These are phyloP conservation scores for Lophiostoma macrostomum DNA, from an alignment of 495 filamentous ascomycete species.

Conservation along the genomic window DNA sequence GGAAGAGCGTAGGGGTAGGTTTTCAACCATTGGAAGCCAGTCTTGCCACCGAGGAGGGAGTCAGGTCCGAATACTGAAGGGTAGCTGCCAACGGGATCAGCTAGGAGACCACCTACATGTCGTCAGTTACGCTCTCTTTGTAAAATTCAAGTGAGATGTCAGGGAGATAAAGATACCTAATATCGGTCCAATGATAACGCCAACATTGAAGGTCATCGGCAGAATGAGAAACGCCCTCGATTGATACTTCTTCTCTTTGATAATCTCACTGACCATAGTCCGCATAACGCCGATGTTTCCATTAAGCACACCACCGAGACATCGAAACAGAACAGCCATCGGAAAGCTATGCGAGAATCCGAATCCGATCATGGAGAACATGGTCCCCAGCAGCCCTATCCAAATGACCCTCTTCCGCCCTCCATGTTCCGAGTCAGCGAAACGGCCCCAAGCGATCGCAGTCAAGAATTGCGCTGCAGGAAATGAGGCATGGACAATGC, in stretches of 20 bases:
- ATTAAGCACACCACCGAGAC: slow-evolving; percentile 68
- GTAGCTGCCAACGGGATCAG: slow-evolving; percentile 65
- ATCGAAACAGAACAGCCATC: slow-evolving; percentile 70
- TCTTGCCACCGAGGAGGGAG: slow-evolving; percentile 48
- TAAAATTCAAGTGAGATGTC: background rate
- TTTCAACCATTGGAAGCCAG: slow-evolving; percentile 62
- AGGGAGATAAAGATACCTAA: slow-evolving; percentile 28
- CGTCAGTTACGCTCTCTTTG: slow-evolving; percentile 37
- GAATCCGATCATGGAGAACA: slow-evolving; percentile 71
- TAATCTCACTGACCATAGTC: slow-evolving; percentile 77
- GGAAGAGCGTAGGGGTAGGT: slow-evolving; percentile 72
- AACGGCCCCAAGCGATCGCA: slow-evolving; percentile 77
- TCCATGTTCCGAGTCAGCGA: slow-evolving; percentile 66
- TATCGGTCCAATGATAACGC: slow-evolving; percentile 64
- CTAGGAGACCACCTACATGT: slow-evolving; percentile 65
- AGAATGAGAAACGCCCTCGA: slow-evolving; percentile 75
- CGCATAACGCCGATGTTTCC: slow-evolving; percentile 79
- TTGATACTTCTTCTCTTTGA: slow-evolving; percentile 66
- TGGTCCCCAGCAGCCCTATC: slow-evolving; percentile 70
- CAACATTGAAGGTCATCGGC: slow-evolving; percentile 78
- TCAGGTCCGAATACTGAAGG: slow-evolving; percentile 63
- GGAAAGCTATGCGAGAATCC: slow-evolving; percentile 71
- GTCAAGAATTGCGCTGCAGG: slow-evolving; percentile 81
- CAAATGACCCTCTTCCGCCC: slow-evolving; percentile 76
- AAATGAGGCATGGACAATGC: slow-evolving; percentile 74